Percentiles rank a stretch among this genome's conserved stretches.
phyloP scores from a whole-genome alignment of 2,329 filamentous ascomycete species.

The Talaromyces marneffei region DNA sequence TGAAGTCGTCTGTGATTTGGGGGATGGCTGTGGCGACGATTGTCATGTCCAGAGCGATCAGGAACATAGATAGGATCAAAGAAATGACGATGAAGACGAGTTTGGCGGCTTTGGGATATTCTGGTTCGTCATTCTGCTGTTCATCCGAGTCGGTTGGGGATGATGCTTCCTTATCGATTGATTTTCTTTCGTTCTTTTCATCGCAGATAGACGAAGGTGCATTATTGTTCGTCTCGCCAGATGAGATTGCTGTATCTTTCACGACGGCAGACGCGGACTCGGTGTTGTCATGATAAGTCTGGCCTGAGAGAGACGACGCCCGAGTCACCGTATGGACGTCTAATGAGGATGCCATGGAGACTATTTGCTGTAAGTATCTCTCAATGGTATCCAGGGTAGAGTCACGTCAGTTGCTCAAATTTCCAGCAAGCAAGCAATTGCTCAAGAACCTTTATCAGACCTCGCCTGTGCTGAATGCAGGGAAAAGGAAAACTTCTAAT shows the following conservation, averaged over 20 bases:
- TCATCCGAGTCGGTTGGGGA: not conserved
- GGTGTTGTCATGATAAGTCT: conserved; percentile 5
- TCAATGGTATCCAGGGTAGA: conserved; percentile 14
- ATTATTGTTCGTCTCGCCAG: not conserved
- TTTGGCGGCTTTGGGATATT: conserved; percentile 13
- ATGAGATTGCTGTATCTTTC: not conserved
- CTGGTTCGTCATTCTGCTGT: not conserved
- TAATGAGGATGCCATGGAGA: not conserved
- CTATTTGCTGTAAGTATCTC: conserved; percentile 17
- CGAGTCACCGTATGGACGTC: not conserved
- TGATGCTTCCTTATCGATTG: not conserved
- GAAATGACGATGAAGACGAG: conserved; percentile 15
- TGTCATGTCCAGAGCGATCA: conserved; percentile 17
- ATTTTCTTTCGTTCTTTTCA: not conserved
- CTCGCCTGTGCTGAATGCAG: not conserved
- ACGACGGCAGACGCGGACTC: not conserved
- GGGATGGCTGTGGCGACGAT: conserved; percentile 32
- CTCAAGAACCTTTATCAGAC: not conserved
- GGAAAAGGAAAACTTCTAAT: too few relatives aligned
- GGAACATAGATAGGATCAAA: conserved; percentile 16
- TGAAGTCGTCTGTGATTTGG: conserved; percentile 24
- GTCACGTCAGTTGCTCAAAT: not conserved
- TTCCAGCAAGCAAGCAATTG: not conserved
- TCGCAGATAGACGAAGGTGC: not conserved
- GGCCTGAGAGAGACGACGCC: conserved; percentile 10